These are phyloP conservation scores for Aspergillus bridgeri DNA, from an alignment of 495 filamentous ascomycete species.

Conservation along the genomic window DNA sequence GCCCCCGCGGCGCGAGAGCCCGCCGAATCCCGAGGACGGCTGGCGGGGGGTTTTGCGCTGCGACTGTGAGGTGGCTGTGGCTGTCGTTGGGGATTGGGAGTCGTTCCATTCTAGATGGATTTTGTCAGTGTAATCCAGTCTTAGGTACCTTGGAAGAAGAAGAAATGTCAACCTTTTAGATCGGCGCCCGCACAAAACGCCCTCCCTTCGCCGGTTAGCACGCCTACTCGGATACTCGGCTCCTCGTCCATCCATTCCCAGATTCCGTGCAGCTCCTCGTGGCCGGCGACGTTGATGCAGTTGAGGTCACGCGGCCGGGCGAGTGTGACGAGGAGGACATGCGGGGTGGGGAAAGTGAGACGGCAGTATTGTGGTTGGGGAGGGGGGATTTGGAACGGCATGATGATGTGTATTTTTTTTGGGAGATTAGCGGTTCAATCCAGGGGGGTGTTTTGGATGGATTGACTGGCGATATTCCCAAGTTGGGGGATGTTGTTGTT, in stretches of 20 bases:
- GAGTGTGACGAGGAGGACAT: constrained; percentile 48
- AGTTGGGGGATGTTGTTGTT: background rate
- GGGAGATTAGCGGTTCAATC: background rate
- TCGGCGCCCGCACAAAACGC: constrained; percentile 61
- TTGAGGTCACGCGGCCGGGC: constrained; percentile 46
- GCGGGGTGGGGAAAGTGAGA: constrained; percentile 45
- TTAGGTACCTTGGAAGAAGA: no score
- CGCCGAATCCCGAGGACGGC: constrained; percentile 34
- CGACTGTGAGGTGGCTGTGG: background rate
- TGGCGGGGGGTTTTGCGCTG: constrained; percentile 6
- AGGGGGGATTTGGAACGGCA: constrained; percentile 33
- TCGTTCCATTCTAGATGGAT: constrained; percentile 38
- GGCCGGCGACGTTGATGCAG: constrained; percentile 48
- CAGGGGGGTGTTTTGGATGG: no score
- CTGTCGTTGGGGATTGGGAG: constrained; percentile 1
- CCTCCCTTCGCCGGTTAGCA: constrained; percentile 53
- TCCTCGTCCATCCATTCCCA: constrained; percentile 57
- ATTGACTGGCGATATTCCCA: background rate
- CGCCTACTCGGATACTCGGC: constrained; percentile 50
- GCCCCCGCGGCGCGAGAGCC: constrained; percentile 45
- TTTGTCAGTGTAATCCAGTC: background rate
- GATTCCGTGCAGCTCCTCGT: constrained; percentile 50
- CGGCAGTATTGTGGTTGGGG: constrained; percentile 34
- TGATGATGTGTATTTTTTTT: constrained; percentile 1
- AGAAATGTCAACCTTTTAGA: constrained; percentile 56